Evolutionary conservation across 352 stramenopile genomes (phyloP), one percentile per base, ranked within the genome.

Genomic region (Pythium sp.): DNA sequence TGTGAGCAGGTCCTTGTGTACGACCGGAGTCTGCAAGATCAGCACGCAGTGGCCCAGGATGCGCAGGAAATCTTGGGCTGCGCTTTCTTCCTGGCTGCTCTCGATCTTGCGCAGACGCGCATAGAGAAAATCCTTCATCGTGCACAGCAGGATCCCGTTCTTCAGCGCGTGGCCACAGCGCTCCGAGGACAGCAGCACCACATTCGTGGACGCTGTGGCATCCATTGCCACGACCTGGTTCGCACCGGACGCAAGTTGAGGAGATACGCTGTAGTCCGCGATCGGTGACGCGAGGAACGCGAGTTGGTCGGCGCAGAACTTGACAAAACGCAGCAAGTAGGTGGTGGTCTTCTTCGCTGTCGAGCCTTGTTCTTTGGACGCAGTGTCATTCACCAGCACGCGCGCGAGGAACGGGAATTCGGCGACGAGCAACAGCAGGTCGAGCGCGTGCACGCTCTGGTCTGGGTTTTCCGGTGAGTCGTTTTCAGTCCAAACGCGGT

Each of bases 1-100:
- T 0, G 86, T 94, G 5, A 94, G 77, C 62, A 94, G 60, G 12
- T 93, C 84, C 68, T 94, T 94, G 70, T 90, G 82, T n/a, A 92
- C 83, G 24, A 92, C 86, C 20, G 58, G 70, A 2, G 84, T 92
- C 65, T 87, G 75, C 47, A 94, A 60, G 38, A 94, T 72, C n/a
- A 89, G 62, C 51, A 86, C 76, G 62, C 84, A 91, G 51, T 87
- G 73, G 34, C 72, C 62, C 18, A 90, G 58, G 58, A 94, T 80
- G 9, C 78, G 73, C 22, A 75, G 41, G 15, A 92, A 81, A 24
- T 77, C 65, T 43, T 43, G 36, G 2, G 67, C 62, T 1, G 59
- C 36, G 0, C 28, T 53, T 1, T 64, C 36, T 3, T 54, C 57
- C 65, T 54, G 11, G 30, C 36, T 41, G 14, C 72, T 69, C 36